Conservation (phyloP, 257 asterid species). For the Gardenia jasminoides region DNA sequence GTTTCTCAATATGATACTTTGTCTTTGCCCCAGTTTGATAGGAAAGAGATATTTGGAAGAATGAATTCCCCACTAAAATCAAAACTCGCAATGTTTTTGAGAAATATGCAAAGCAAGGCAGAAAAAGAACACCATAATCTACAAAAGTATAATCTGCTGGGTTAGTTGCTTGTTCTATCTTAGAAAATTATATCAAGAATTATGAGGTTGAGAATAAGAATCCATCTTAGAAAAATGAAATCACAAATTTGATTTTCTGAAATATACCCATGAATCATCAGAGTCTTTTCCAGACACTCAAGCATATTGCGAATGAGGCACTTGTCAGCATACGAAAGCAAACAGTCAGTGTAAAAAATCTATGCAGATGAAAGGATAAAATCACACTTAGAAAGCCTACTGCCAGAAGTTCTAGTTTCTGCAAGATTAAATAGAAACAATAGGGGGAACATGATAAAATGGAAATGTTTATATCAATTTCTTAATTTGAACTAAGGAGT, state of each 20-base stretch:
- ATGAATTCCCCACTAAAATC: too few relatives aligned
- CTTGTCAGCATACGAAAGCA: neutral
- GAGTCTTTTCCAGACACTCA: neutral
- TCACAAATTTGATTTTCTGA: neutral
- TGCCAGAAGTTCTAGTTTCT: neutral
- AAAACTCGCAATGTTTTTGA: neutral
- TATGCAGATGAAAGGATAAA: neutral
- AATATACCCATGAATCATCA: neutral
- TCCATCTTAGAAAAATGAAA: too few relatives aligned
- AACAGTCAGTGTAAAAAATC: neutral
- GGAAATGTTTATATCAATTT: neutral
- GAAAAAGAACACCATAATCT: neutral
- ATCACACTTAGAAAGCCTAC: neutral
- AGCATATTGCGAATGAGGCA: neutral
- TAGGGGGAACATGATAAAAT: neutral
- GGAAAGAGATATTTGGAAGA: too few relatives aligned
- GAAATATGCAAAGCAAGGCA: neutral
- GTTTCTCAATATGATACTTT: too few relatives aligned
- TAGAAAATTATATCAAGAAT: too few relatives aligned
- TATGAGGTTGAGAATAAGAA: neutral
- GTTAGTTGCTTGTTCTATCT: neutral
- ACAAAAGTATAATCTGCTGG: neutral
- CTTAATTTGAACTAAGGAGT: neutral
- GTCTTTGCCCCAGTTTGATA: too few relatives aligned
- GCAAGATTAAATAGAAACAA: neutral